phyloP scores from a whole-genome alignment of 352 stramenopile genomes.

The Phytopythium vexans region DNA sequence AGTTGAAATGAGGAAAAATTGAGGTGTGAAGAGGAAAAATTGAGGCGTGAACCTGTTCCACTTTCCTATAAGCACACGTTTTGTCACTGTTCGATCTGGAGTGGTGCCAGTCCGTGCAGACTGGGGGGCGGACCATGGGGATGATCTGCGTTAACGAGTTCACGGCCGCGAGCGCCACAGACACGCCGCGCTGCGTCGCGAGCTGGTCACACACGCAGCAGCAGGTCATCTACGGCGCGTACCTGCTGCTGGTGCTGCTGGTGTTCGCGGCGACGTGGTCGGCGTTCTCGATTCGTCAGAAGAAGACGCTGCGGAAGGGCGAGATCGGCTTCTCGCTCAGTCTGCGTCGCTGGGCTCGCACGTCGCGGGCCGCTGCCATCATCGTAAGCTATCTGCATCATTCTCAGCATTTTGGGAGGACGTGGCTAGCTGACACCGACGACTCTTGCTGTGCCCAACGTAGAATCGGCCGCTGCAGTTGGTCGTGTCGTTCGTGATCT shows the following conservation, averaged over 20 bases:
- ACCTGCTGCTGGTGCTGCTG: constrained; percentile 43
- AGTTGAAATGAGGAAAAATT: too few relatives aligned
- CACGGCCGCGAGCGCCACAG: constrained; percentile 20
- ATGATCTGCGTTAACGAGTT: constrained; percentile 76
- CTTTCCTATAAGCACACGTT: too few relatives aligned
- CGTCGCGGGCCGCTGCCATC: constrained; percentile 62
- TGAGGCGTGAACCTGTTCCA: too few relatives aligned
- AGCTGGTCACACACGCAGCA: constrained; percentile 74
- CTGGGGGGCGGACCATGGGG: constrained; percentile 24
- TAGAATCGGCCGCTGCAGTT: constrained; percentile 80
- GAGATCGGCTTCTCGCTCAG: constrained; percentile 81
- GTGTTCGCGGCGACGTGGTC: constrained; percentile 55
- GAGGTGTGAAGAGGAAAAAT: too few relatives aligned
- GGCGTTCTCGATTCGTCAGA: constrained; percentile 48
- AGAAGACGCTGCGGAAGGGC: constrained; percentile 42
- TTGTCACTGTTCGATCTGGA: too few relatives aligned
- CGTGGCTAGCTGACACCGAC: constrained; percentile 1
- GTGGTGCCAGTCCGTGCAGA: neutral
- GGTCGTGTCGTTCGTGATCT: constrained; percentile 67
- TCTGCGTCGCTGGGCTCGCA: constrained; percentile 71
- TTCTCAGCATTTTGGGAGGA: neutral
- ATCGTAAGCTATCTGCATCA: constrained; percentile 34
- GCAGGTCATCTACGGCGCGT: constrained; percentile 55
- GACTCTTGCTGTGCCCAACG: neutral
- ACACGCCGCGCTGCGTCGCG: constrained; percentile 58